These are phyloP conservation scores for Phragmites australis DNA, from an alignment of 176 grass and related monocot species.

Conservation along the genomic window DNA sequence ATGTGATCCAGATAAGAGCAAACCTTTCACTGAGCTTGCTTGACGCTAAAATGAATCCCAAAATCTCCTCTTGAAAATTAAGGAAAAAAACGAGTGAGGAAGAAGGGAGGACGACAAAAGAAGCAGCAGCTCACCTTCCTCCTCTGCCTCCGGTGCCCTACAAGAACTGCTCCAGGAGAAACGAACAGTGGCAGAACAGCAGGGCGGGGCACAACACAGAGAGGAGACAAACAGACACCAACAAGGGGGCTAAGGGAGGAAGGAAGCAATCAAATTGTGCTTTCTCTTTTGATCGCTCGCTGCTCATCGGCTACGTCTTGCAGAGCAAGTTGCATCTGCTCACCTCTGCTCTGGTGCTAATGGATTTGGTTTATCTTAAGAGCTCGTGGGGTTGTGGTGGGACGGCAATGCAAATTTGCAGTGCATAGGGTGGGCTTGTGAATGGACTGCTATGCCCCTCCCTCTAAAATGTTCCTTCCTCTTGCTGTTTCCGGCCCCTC, in stretches of 20 bases:
- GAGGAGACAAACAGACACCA: neutral
- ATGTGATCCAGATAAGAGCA: neutral
- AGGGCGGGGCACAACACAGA: neutral
- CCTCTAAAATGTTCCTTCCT: neutral
- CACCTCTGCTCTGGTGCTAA: neutral
- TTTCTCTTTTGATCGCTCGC: conserved; percentile 3
- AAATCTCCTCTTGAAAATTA: neutral
- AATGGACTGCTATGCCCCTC: conserved; percentile 43
- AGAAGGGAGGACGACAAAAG: neutral
- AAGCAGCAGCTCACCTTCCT: conserved; percentile 2
- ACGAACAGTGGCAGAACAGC: neutral
- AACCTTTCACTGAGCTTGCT: neutral
- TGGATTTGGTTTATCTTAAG: conserved; percentile 48
- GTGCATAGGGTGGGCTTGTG: conserved; percentile 16
- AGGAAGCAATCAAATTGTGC: conserved; percentile 7
- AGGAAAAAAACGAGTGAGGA: neutral
- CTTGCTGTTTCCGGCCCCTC: neutral
- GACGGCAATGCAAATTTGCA: neutral
- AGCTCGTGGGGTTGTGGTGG: conserved; percentile 25
- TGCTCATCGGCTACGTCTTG: conserved; percentile 1
- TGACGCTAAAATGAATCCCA: neutral
- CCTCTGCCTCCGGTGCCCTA: neutral
- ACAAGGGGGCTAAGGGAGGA: neutral
- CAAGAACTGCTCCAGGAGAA: conserved; percentile 30
- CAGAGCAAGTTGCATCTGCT: neutral